Evolutionary conservation across 2,329 filamentous ascomycete genomes (phyloP), one percentile per base, ranked within the genome.

Genomic region (Verticillium zaregamsianum): DNA sequence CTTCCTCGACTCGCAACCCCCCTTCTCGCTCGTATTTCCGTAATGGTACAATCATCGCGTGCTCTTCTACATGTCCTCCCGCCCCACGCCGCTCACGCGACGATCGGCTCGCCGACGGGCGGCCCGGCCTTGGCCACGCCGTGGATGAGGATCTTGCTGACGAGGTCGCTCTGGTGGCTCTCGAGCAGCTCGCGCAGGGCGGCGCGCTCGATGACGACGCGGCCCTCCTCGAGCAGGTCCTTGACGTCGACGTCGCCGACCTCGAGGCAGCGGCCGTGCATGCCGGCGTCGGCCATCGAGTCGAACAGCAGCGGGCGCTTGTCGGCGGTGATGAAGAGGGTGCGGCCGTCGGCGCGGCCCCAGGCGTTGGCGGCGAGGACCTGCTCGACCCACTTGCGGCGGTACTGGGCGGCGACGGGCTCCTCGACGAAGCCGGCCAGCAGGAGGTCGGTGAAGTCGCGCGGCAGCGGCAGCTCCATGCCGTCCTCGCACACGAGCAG

Each of bases 161-260:
- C 73, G 63, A 90, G 71, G 73, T 92, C 90, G 70, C 84, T 89
- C 79, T 89, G 83, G 70, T 96, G 93, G 67, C 82, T 77, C 72
- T 81, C 77, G 70, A 97, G 83, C 72, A 98, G 86, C 73, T 86
- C 83, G 74, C 88, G 84, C 71, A 99, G 81, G 39, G 94, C 94
- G 52, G 80, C 78, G 74, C 90, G 86, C 84, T 99, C 95, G 70
- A 99, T 87, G 63, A 99, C 88, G 64, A 99, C 80, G 70, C 93
- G 87, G 60, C 91, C 90, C 60, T 89, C 88, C 79, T 95, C 91
- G 67, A 99, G 78, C 66, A 99, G 77, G 74, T 98, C 91, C 84
- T 98, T 99, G 65, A 99, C 92, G 76, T 98, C 95, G 39, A 99
- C 92, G 65, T 96, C 90, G n/a, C 83, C 79, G 63, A 89, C 80